Base-by-base conservation (phyloP, 208 protist species). In the Acanthamoeba triangularis region DNA sequence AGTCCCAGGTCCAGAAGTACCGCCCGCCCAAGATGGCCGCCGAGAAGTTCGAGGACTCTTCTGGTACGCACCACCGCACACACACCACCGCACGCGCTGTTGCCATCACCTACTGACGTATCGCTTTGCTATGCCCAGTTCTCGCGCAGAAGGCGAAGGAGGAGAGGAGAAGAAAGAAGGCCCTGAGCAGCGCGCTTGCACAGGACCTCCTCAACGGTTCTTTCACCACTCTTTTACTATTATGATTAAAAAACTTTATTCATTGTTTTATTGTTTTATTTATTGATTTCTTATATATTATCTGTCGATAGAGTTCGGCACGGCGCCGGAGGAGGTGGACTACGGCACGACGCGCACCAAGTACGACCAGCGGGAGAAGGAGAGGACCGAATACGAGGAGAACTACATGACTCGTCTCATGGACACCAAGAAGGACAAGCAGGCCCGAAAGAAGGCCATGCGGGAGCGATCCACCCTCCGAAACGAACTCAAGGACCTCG, bases 351-450 rank as follows among this genome's bases (percentile, higher is more conserved):
- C 61, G 47, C 44, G 52, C 47, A 74, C 41, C 47, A 47, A 91
- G 59, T 69, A 96, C 10, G 74, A 94, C 23, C 63, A 95, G n/a
- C 16, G 44, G 18, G 90, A 95, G 10, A 59, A 23, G 59, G 90
- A 92, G 56, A 14, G 47, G 13, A 74, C 25, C 28, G 56, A 94
- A 10, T 96, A 94, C 33, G 96, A 97, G 87, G 96, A 97, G 61
- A 61, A 85, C 20, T 96, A 95, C 44, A 72, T 94, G n/a, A 49
- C 37, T 4, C 91, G 91, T 95, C 35, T 97, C 47, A n/a, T 35
- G 44, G 59, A 92, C 44, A 59, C 95, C 4, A 96, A 96, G 52
- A 96, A 96, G 78, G 95, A 97, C 44, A 63, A 76, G 25, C 90
- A 96, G 41, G 65, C 56, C 10, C 61, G 54, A 33, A 91, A 61